Evolutionary conservation across 2,329 filamentous ascomycete species (phyloP), one percentile per base, ranked within the genome.

Genomic region (Beauveria brongniartii): DNA sequence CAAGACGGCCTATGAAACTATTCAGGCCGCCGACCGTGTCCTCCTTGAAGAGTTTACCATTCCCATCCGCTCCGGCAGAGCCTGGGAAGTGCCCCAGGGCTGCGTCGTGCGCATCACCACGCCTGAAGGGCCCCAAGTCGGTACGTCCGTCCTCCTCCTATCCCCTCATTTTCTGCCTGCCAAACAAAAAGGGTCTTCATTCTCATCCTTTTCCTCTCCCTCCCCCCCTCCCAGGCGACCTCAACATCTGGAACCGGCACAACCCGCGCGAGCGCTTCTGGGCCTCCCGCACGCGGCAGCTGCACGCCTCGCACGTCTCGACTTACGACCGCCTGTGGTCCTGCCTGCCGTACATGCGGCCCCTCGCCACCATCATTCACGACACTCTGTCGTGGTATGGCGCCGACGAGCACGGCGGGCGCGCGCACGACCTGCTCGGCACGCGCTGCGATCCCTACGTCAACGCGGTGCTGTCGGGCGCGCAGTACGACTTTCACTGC

Each of bases 401-500:
- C 61, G 70, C 76, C 52, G 81, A 89, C 70, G 76, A 82, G 69
- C 80, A 86, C 68, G 86, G 89, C 67, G 79, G 89, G 55, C 74
- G 84, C 61, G 80, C 90, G 43, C 90, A 95, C 75, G 91, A 95
- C 74, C 77, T 95, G 24, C 77, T 95, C 4, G 91, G 90, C 41
- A 95, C 90, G 28, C 79, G 91, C 48, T 95, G 91, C 73, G 91
- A 94, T 73, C 90, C 90, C 1, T 95, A 94, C 70, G 87, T 94
- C 70, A 91, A 90, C 71, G 78, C 82, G 43, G 80, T 94, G 64
- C 82, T 95, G 57, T 84, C 81, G 3, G 85, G 85, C n/a, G 80
- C 83, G 55, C 79, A 80, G 37, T 94, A 91, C 70, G 87, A 94
- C 71, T 93, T 83, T 72, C 90, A 94, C 71, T 95, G 91, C 72